phyloP scores from a whole-genome alignment of 2,329 filamentous ascomycete genomes.

The Parascedosporium putredinis region DNA sequence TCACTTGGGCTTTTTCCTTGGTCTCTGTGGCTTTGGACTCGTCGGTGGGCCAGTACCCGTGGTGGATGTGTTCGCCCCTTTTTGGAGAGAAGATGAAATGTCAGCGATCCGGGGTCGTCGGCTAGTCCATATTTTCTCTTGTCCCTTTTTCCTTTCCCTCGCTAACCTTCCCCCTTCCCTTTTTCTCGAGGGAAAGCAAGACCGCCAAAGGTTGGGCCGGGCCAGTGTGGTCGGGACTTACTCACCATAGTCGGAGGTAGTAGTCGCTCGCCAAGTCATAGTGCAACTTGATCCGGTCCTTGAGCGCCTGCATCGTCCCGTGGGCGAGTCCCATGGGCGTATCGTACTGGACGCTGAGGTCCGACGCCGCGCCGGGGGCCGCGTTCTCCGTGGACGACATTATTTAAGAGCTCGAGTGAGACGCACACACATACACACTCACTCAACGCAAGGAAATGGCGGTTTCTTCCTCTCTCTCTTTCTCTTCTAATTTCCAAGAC shows the following conservation, averaged over 20 bases:
- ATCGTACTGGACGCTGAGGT: constrained; percentile 34
- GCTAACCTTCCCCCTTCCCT: neutral
- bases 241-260: constrained; percentile 49
- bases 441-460: too few relatives aligned
- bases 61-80: constrained; percentile 55
- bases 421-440: too few relatives aligned
- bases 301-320: constrained; percentile 38
- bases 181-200: neutral
- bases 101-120: neutral
- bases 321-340: constrained; percentile 33
- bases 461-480: too few relatives aligned
- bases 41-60: constrained; percentile 45
- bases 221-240: neutral
- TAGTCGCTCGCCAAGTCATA: constrained; percentile 53
- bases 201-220: too few relatives aligned
- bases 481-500: too few relatives aligned
- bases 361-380: constrained; percentile 16
- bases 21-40: constrained; percentile 35
- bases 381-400: neutral
- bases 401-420: neutral
- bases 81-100: neutral
- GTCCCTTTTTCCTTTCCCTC: neutral
- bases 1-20: constrained; percentile 48
- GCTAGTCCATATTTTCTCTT: too few relatives aligned
- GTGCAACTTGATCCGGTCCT: constrained; percentile 48